Evolutionary conservation across 1,139 yeast species (phyloP), one percentile per base, ranked within the genome.

Genomic region (Oligophagozyma castellii): DNA sequence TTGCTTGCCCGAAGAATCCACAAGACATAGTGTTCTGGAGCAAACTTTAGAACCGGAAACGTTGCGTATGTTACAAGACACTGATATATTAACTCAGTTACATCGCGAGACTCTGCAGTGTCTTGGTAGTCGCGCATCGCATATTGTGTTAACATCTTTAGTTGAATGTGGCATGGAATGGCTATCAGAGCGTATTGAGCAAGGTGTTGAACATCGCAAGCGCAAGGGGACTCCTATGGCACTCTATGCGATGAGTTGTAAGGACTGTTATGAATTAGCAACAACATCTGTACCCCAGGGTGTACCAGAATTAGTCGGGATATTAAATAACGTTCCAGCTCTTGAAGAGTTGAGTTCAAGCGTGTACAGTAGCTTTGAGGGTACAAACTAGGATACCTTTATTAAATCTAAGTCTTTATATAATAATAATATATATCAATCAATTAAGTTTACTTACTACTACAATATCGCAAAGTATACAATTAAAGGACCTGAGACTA

Each of bases 341-440:
- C n/a, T n/a, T n/a, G 93, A 81, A 42, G 94, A 84, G 36, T 68
- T 86, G 44, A 75, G 93, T 55, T 95, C 95, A 4, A 68, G 84
- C 43, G 89, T 86, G 6, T 86, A 86, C 53, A 77, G 94, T 19
- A 83, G 83, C 49, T 81, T 79, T 53, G 79, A 73, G 4, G n/a
- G n/a, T n/a, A n/a, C n/a, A n/a, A n/a, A n/a, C n/a, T n/a, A n/a
- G n/a, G n/a, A n/a, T n/a, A n/a, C n/a, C n/a, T n/a, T n/a, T n/a
- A n/a, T n/a, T n/a, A n/a, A n/a, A n/a, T n/a, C n/a, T n/a, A n/a
- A n/a, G n/a, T n/a, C n/a, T n/a, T n/a, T n/a, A n/a, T n/a, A n/a
- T n/a, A n/a, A n/a, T n/a, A n/a, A n/a, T n/a, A n/a, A n/a, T n/a
- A n/a, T n/a, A n/a, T n/a, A n/a, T n/a, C n/a, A n/a, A n/a, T n/a